Evolutionary conservation across 2,329 filamentous ascomycete genomes (phyloP).

Genomic region (Thelonectria olida): DNA sequence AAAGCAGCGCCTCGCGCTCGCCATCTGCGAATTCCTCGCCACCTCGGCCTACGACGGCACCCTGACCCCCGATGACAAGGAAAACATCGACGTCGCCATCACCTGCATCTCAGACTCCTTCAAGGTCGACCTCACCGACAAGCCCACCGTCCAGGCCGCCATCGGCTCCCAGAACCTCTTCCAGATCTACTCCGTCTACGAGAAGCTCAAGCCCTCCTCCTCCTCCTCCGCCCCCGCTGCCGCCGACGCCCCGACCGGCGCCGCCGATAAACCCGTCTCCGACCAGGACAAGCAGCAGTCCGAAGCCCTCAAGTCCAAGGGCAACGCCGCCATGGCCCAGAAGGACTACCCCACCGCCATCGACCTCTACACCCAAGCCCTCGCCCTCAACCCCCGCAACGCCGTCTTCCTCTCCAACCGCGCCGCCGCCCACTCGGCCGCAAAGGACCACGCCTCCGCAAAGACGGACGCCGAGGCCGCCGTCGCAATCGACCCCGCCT

Average conservation of each 20-base stretch:
- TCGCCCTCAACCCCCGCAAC: constrained; percentile 83
- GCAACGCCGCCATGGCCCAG: constrained; percentile 93
- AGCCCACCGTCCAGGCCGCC: constrained; percentile 76
- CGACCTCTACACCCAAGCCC: constrained; percentile 86
- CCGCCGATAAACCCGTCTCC: constrained; percentile 48
- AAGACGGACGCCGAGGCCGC: constrained; percentile 90
- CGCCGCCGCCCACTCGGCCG: constrained; percentile 89
- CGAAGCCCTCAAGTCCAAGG: constrained; percentile 87
- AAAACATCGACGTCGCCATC: constrained; percentile 92
- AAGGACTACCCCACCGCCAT: constrained; percentile 90
- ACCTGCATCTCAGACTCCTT: constrained; percentile 96
- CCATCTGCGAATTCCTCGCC: constrained; percentile 94
- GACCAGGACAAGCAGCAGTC: constrained; percentile 79
- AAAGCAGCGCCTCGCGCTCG: constrained; percentile 91
- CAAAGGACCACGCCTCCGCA: constrained; percentile 84
- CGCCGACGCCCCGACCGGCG: constrained; percentile 44
- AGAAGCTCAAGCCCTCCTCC: constrained; percentile 80
- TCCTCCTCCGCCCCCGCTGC: constrained; percentile 52
- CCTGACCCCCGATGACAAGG: constrained; percentile 85
- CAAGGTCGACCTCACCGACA: constrained; percentile 87
- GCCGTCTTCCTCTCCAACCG: constrained; percentile 98
- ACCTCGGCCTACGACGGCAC: constrained; percentile 89
- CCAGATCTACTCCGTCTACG: constrained; percentile 94
- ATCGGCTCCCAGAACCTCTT: constrained; percentile 88
- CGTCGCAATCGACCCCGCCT: constrained; percentile 85